These are phyloP conservation scores for Phytophthora foliorum DNA, from an alignment of 352 stramenopile genomes.

Conservation along the genomic window DNA sequence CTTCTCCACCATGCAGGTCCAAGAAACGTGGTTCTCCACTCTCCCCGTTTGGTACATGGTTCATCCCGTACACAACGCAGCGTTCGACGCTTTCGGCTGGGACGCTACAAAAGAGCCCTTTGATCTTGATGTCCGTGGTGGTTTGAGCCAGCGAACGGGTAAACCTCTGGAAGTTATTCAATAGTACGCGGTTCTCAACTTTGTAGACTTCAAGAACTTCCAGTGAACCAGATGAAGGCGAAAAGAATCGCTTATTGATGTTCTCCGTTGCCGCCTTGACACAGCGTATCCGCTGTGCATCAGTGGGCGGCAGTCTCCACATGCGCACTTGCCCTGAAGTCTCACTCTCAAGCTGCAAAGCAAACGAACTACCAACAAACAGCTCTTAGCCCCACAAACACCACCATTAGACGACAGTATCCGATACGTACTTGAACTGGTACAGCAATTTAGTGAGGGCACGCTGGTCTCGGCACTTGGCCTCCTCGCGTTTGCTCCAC, in stretches of 20 bases:
- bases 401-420: not conserved
- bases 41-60: conserved; percentile 21
- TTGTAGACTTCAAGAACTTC: conserved; percentile 87
- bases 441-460: conserved; percentile 48
- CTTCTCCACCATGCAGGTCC: conserved; percentile 14
- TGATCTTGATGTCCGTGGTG: conserved; percentile 58
- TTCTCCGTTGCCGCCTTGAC: conserved; percentile 78
- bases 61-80: conserved; percentile 74
- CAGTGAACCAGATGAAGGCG: conserved; percentile 23
- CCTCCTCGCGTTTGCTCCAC: conserved; percentile 42
- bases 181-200: conserved; percentile 73
- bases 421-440: conserved; percentile 53
- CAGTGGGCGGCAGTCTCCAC: conserved; percentile 48
- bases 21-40: conserved; percentile 19
- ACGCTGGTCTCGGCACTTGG: conserved; percentile 40
- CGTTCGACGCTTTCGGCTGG: conserved; percentile 63
- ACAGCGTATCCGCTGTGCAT: conserved; percentile 71
- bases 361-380: conserved; percentile 54
- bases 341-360: conserved; percentile 70
- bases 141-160: conserved; percentile 29
- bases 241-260: conserved; percentile 65
- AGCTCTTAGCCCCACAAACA: not conserved
- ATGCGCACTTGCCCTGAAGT: conserved; percentile 64
- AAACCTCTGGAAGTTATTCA: conserved; percentile 68
- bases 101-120: conserved; percentile 79